A percentile compares a stretch with the other conserved stretches of the same genome.
phyloP scores from a whole-genome alignment of 192 early-diverging fungal genomes.

The Helicostylum pulchrum region DNA sequence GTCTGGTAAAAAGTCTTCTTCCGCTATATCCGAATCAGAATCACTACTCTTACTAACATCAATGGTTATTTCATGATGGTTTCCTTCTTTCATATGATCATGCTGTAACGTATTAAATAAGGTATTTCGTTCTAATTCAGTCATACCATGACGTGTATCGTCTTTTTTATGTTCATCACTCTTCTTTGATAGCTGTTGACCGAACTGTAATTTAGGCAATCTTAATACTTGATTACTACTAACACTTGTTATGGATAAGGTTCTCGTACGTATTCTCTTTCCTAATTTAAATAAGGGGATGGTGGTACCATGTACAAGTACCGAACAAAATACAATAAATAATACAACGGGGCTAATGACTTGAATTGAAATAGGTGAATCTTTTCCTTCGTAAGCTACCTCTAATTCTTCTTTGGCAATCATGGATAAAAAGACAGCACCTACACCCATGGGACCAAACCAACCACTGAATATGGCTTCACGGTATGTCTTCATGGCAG shows the following conservation, averaged over 20 bases:
- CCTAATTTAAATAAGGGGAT: conserved; percentile 73
- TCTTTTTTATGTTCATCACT: conserved; percentile 21
- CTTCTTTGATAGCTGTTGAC: conserved; percentile 13
- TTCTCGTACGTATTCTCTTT: conserved; percentile 36
- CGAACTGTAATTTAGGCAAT: conserved; percentile 36
- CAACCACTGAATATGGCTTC: conserved; percentile 85
- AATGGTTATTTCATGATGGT: neutral
- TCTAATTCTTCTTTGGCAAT: conserved; percentile 43
- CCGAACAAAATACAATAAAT: conserved; percentile 76
- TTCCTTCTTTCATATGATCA: neutral
- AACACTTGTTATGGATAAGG: conserved; percentile 29
- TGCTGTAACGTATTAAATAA: conserved; percentile 28
- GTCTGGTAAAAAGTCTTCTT: conserved; percentile 5
- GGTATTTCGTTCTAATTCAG: conserved; percentile 24
- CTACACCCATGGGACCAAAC: conserved; percentile 83
- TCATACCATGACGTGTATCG: conserved; percentile 7
- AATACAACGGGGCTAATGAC: conserved; percentile 58
- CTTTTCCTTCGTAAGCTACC: conserved; percentile 14
- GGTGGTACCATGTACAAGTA: conserved; percentile 80
- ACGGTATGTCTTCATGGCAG: conserved; percentile 64
- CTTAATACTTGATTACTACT: conserved; percentile 25
- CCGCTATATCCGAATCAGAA: conserved; percentile 8
- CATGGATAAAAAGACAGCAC: conserved; percentile 51
- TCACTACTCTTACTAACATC: conserved; percentile 7
- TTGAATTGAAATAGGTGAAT: conserved; percentile 18